Conservation (phyloP, 257 asterid species). For the Nicotiana tomentosiformis region DNA sequence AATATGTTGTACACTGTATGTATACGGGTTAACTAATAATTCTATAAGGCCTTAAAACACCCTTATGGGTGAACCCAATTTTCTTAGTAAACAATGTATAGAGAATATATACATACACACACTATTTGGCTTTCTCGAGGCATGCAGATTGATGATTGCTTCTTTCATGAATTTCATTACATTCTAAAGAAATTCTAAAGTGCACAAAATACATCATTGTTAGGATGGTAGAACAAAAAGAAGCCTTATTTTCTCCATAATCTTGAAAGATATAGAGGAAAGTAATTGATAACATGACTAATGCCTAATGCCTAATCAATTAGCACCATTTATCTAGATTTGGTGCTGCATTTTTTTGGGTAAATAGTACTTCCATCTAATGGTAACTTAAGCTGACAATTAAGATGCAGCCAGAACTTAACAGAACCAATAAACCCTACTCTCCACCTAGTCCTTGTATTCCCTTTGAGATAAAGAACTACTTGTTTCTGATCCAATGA, state of each 20-base stretch:
- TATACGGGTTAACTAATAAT: too few species aligned
- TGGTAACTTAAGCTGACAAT: conserved; percentile 55
- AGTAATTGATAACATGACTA: background rate
- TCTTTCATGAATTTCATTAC: background rate
- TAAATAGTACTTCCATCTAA: conserved; percentile 24
- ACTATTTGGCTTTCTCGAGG: background rate
- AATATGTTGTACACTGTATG: too few species aligned
- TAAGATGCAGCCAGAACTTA: conserved; percentile 55
- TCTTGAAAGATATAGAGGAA: background rate
- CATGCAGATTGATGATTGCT: background rate
- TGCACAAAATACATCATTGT: background rate
- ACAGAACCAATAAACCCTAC: conserved; percentile 58
- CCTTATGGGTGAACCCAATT: too few species aligned
- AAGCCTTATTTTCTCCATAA: background rate
- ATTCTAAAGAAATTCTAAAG: background rate
- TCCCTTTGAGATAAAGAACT: conserved; percentile 47
- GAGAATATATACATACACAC: too few species aligned
- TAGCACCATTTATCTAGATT: conserved; percentile 9
- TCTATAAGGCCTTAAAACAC: too few species aligned
- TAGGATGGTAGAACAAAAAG: background rate
- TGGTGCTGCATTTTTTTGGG: conserved; percentile 57
- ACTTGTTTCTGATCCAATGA: conserved; percentile 20
- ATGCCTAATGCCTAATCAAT: background rate
- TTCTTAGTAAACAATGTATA: background rate
- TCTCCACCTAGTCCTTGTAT: conserved; percentile 60